Evolutionary conservation across 495 filamentous ascomycete genomes (phyloP).

Genomic region (Annulohypoxylon bovei): DNA sequence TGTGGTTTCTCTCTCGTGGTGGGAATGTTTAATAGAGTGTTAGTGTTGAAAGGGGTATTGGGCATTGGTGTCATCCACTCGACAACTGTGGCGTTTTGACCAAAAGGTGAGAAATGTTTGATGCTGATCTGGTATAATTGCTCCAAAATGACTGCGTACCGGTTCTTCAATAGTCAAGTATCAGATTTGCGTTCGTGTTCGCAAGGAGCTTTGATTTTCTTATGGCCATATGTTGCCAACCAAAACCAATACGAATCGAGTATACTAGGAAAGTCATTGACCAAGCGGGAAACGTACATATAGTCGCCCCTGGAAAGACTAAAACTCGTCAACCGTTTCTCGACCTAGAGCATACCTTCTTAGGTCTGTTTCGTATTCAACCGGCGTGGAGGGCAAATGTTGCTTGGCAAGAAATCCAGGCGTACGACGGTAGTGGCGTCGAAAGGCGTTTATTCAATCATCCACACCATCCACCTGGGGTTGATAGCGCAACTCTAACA

Average conservation of each 20-base stretch:
- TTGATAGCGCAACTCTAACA: conserved; percentile 69
- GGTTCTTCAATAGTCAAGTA: neutral
- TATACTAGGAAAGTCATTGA: neutral
- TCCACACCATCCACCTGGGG: conserved; percentile 37
- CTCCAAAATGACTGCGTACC: no score
- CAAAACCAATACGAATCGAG: neutral
- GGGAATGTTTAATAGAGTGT: neutral
- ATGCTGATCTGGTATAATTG: no score
- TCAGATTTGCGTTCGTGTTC: neutral
- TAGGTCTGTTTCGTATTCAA: neutral
- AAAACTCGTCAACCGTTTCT: neutral
- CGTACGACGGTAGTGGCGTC: neutral
- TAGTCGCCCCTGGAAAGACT: neutral
- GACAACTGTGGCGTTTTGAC: no score
- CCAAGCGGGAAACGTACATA: neutral
- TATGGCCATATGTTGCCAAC: no score
- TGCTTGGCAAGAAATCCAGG: neutral
- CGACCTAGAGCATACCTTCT: neutral
- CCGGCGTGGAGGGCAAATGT: neutral
- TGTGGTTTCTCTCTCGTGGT: neutral
- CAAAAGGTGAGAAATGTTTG: no score
- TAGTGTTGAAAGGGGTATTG: neutral
- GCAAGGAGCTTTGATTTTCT: neutral
- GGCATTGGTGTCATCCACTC: neutral
- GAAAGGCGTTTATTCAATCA: neutral